Conservation (phyloP, 371 early-diverging fungal species). For the Mortierella sp. region DNA sequence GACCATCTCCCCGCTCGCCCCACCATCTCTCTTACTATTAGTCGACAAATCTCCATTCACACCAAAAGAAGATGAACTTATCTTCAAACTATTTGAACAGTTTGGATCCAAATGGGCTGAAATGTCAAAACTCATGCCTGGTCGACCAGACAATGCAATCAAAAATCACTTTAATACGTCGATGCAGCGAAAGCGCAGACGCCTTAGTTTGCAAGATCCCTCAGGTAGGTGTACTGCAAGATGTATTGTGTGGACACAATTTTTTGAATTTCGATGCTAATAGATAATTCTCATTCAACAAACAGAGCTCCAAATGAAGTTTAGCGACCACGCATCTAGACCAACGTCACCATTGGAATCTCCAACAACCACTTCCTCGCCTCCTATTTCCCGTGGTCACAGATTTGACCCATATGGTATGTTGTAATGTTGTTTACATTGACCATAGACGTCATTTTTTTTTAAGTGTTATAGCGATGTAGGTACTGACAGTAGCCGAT, state of each 20-base stretch:
- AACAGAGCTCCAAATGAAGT: slow-evolving; percentile 53
- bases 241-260: not conserved
- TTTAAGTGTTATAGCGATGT: not conserved
- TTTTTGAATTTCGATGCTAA: not conserved
- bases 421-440: not conserved
- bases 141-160: slow-evolving; percentile 58
- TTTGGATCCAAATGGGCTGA: slow-evolving; percentile 60
- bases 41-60: slow-evolving; percentile 60
- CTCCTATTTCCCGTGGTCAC: slow-evolving; percentile 19
- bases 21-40: not conserved
- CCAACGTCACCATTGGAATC: slow-evolving; percentile 37
- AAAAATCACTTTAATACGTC: slow-evolving; percentile 59
- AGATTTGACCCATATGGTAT: slow-evolving; percentile 54
- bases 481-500: not conserved
- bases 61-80: slow-evolving; percentile 51
- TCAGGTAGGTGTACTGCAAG: too few relatives aligned
- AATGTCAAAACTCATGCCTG: slow-evolving; percentile 59
- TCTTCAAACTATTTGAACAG: slow-evolving; percentile 51
- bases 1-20: not conserved
- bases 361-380: slow-evolving; percentile 33
- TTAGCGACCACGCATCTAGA: slow-evolving; percentile 15
- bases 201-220: slow-evolving; percentile 48
- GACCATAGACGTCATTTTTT: not conserved
- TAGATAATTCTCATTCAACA: not conserved
- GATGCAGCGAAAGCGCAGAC: slow-evolving; percentile 59